Evolutionary conservation across 176 grass and related monocot species (phyloP).

Genomic region (Metroxylon sagu): DNA sequence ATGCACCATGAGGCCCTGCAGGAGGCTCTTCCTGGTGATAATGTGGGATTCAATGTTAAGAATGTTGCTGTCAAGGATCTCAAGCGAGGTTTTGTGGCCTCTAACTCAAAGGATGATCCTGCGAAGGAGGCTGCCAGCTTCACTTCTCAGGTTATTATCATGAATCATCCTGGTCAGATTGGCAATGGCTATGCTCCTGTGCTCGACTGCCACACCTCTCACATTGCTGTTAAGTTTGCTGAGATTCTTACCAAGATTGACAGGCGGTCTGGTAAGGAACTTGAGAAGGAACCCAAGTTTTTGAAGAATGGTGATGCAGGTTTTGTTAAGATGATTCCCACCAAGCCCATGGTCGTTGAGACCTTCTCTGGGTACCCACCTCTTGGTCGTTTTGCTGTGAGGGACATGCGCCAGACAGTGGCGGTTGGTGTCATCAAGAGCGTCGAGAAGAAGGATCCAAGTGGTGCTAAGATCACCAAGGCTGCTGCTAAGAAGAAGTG

Average conservation of each 20-base stretch:
- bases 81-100: slow-evolving; percentile 71
- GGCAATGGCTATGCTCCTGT: slow-evolving; percentile 84
- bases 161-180: slow-evolving; percentile 93
- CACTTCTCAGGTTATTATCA: slow-evolving; percentile 91
- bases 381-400: slow-evolving; percentile 60
- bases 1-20: slow-evolving; percentile 87
- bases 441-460: slow-evolving; percentile 72
- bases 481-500: slow-evolving; percentile 89
- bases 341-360: slow-evolving; percentile 94
- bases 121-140: slow-evolving; percentile 83
- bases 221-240: slow-evolving; percentile 88
- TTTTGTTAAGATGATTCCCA: slow-evolving; percentile 87
- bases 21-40: slow-evolving; percentile 75
- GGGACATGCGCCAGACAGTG: slow-evolving; percentile 76
- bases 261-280: slow-evolving; percentile 81
- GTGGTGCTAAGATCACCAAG: slow-evolving; percentile 80
- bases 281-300: slow-evolving; percentile 88
- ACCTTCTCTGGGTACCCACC: slow-evolving; percentile 61
- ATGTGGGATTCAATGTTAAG: slow-evolving; percentile 79
- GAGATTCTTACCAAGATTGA: slow-evolving; percentile 86
- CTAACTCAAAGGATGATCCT: slow-evolving; percentile 91
- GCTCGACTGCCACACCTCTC: slow-evolving; percentile 84
- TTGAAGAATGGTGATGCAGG: slow-evolving; percentile 88
- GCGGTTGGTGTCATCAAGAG: slow-evolving; percentile 83
- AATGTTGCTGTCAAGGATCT: slow-evolving; percentile 85